Evolutionary conservation across 495 filamentous ascomycete species (phyloP).

Genomic region (Sabuloglossum arenarium): DNA sequence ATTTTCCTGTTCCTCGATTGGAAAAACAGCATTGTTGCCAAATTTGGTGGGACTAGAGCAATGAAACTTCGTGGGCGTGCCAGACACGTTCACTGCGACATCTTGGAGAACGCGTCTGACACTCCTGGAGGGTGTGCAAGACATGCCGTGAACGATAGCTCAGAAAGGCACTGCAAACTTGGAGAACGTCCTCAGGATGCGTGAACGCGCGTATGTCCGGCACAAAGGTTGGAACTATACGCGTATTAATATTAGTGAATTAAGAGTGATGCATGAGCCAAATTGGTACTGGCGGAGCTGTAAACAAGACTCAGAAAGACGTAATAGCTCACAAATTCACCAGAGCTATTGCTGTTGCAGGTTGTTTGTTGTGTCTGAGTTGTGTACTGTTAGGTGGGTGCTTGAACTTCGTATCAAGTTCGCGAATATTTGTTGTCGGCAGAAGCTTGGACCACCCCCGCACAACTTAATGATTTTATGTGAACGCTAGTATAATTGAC

Average conservation of each 20-base stretch:
- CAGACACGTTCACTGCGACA: neutral
- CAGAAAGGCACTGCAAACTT: neutral
- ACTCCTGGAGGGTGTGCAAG: neutral
- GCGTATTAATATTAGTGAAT: neutral
- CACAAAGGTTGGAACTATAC: neutral
- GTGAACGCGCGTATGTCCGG: neutral
- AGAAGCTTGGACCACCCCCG: neutral
- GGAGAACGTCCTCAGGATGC: neutral
- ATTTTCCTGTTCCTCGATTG: neutral
- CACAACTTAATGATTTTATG: no score
- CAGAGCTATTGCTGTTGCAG: neutral
- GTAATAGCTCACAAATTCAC: neutral
- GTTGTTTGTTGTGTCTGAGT: neutral
- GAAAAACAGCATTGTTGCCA: neutral
- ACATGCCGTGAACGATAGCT: neutral
- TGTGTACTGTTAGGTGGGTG: neutral
- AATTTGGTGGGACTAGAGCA: neutral
- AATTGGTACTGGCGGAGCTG: neutral
- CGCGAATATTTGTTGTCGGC: neutral
- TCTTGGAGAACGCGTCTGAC: constrained; percentile 1
- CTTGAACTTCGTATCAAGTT: neutral
- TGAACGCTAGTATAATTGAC: no score
- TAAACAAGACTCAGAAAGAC: neutral
- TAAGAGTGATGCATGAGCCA: neutral
- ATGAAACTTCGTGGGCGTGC: neutral